A percentile compares a stretch with the other conserved stretches of the same genome.
Evolutionary conservation across 2,329 filamentous ascomycete genomes (phyloP).

Genomic region (Pseudogymnoascus sp.): DNA sequence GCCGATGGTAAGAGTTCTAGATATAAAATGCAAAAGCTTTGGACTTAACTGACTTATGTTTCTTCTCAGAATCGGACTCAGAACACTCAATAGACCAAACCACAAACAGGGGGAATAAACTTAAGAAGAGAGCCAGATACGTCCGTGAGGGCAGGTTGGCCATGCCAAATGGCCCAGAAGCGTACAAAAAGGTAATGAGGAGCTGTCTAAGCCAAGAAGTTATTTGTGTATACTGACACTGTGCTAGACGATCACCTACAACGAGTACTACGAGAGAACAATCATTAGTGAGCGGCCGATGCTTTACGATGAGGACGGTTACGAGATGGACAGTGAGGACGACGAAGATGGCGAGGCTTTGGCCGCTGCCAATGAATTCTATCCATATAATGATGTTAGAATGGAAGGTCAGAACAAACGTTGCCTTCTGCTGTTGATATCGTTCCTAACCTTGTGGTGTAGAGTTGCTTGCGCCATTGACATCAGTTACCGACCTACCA

Average conservation of each 20-base stretch:
- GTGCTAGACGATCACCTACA: slow-evolving; percentile 61
- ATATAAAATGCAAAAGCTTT: slow-evolving; percentile 15
- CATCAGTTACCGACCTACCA: slow-evolving; percentile 63
- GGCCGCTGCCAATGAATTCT: slow-evolving; percentile 55
- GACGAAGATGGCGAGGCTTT: slow-evolving; percentile 54
- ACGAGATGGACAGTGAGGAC: slow-evolving; percentile 64
- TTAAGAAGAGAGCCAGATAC: slow-evolving; percentile 66
- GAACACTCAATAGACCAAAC: slow-evolving; percentile 61
- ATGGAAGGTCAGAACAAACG: slow-evolving; percentile 52
- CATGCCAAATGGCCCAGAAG: slow-evolving; percentile 53
- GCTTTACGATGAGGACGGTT: slow-evolving; percentile 68
- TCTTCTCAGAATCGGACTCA: slow-evolving; percentile 60
- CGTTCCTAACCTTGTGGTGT: slow-evolving; percentile 25
- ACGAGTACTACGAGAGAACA: slow-evolving; percentile 55
- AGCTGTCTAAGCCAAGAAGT: neutral
- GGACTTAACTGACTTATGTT: slow-evolving; percentile 16
- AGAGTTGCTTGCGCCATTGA: slow-evolving; percentile 70
- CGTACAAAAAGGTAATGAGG: slow-evolving; percentile 58
- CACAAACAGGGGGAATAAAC: slow-evolving; percentile 69
- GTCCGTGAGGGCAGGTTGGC: slow-evolving; percentile 62
- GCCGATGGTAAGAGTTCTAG: slow-evolving; percentile 43
- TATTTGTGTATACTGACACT: slow-evolving; percentile 14
- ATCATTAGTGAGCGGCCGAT: slow-evolving; percentile 68
- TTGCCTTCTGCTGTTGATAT: neutral
- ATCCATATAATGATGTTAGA: slow-evolving; percentile 64